Evolutionary conservation across 208 protist genomes (phyloP).

Genomic region (Kentomonas sorsogonicus): DNA sequence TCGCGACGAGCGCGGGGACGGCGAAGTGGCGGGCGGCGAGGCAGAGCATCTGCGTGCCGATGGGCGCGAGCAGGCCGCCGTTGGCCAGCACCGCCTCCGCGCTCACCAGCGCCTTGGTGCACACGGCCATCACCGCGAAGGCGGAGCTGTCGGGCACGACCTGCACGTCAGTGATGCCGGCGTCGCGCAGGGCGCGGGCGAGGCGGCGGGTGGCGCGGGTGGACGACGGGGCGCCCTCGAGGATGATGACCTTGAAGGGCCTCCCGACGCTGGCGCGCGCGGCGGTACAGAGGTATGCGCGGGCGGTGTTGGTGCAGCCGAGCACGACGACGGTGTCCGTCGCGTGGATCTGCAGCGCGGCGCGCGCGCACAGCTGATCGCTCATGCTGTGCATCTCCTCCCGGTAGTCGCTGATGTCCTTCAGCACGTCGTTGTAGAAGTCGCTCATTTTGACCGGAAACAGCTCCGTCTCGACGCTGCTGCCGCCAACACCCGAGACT

Average conservation of each 20-base stretch:
- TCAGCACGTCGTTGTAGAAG: conserved; percentile 56
- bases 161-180: conserved; percentile 84
- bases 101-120: conserved; percentile 96
- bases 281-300: conserved; percentile 50
- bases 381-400: conserved; percentile 67
- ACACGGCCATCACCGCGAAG: conserved; percentile 97
- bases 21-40: conserved; percentile 92
- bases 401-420: conserved; percentile 55
- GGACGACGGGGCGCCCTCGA: conserved; percentile 83
- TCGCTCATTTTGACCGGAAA: conserved; percentile 44
- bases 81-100: conserved; percentile 95
- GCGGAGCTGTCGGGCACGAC: conserved; percentile 93
- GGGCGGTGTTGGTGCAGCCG: conserved; percentile 68
- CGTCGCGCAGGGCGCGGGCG: conserved; percentile 62
- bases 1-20: conserved; percentile 94
- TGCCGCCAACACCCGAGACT: conserved; percentile 5
- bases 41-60: conserved; percentile 93
- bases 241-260: conserved; percentile 93
- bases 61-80: conserved; percentile 93
- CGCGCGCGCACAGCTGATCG: conserved; percentile 60
- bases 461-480: conserved; percentile 19
- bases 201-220: conserved; percentile 50
- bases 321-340: conserved; percentile 76
- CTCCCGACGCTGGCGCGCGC: conserved; percentile 17
- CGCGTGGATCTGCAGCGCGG: conserved; percentile 58